A percentile compares a stretch with the other conserved stretches of the same genome.
Conservation (phyloP, 2,329 filamentous ascomycete genomes). For the Trichophyton verrucosum region DNA sequence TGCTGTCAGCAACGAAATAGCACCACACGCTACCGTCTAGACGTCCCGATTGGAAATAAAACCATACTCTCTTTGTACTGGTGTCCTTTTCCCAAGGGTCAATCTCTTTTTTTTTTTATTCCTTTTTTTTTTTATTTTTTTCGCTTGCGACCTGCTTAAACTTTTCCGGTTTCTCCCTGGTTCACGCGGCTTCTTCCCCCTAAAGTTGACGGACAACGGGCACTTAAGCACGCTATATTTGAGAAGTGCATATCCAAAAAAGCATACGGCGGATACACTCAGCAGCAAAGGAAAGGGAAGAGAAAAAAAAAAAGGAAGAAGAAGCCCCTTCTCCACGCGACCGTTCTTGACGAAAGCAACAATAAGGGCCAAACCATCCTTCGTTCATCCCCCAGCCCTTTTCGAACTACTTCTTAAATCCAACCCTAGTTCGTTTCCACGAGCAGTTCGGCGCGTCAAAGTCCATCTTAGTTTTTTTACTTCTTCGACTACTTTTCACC, state of each 20-base stretch:
- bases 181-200: conserved; percentile 4
- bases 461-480: conserved; percentile 4
- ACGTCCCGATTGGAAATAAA: conserved; percentile 3
- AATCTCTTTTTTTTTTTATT: neutral
- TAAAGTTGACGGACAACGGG: conserved; percentile 2
- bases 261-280: neutral
- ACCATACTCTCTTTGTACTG: conserved; percentile 5
- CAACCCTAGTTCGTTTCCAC: conserved; percentile 5
- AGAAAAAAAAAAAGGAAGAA: neutral
- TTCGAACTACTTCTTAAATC: conserved; percentile 1
- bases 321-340: neutral
- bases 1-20: conserved; percentile 2
- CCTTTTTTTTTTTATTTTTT: neutral
- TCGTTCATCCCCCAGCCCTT: neutral
- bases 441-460: conserved; percentile 4
- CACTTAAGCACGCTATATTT: conserved; percentile 6
- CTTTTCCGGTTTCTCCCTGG: conserved; percentile 3
- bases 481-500: neutral
- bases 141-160: conserved; percentile 1
- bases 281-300: neutral
- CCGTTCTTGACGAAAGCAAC: neutral
- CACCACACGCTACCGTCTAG: neutral
- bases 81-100: neutral
- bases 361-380: conserved; percentile 1
- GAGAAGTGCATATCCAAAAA: conserved; percentile 4